phyloP scores from a whole-genome alignment of 2,329 filamentous ascomycete genomes.

The Nemania serpens region DNA sequence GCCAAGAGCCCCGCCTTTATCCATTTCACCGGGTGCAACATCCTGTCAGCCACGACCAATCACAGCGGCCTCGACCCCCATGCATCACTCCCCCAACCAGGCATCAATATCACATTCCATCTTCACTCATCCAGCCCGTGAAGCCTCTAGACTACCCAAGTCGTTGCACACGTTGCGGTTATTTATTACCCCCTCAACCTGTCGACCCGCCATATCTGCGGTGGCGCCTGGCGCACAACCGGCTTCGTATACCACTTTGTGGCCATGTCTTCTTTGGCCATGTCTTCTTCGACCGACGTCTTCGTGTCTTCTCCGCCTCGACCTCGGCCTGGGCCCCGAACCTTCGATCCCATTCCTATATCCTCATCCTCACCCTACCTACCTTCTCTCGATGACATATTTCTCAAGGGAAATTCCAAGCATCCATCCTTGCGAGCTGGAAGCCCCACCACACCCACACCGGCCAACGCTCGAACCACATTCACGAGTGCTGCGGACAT shows the following conservation, averaged over 20 bases:
- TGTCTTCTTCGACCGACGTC: conserved; percentile 32
- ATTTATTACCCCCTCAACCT: conserved; percentile 18
- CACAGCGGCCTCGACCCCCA: no score
- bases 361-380: conserved; percentile 60
- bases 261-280: conserved; percentile 41
- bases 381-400: conserved; percentile 56
- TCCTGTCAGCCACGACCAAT: no score
- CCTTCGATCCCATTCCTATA: conserved; percentile 37
- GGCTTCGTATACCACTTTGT: conserved; percentile 36
- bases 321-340: conserved; percentile 27
- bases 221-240: conserved; percentile 55
- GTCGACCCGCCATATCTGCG: conserved; percentile 34
- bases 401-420: conserved; percentile 44
- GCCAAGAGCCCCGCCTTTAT: background rate
- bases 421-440: conserved; percentile 44
- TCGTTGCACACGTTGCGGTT: background rate
- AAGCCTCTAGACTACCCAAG: background rate
- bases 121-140: no score
- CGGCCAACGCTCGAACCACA: conserved; percentile 42
- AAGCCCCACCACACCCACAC: conserved; percentile 45
- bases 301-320: conserved; percentile 40
- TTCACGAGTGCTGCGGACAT: conserved; percentile 51
- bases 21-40: no score
- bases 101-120: no score
- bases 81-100: no score